These are phyloP conservation scores for Styphnolobium japonicum DNA, from an alignment of 306 rosid species.

Conservation along the genomic window DNA sequence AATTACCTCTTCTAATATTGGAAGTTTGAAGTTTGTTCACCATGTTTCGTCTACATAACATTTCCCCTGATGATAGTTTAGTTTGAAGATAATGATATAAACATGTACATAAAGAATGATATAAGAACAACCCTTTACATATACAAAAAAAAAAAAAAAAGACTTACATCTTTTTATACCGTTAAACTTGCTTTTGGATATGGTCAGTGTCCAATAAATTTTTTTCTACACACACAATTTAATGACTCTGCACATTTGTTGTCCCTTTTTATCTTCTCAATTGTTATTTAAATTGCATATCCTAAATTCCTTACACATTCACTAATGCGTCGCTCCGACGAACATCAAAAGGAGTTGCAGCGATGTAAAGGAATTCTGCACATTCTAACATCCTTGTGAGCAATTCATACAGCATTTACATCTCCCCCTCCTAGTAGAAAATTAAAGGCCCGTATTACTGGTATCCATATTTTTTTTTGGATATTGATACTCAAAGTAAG, in stretches of 20 bases:
- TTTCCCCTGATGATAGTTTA: too few relatives aligned
- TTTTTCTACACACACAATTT: neutral
- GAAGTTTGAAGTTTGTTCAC: too few relatives aligned
- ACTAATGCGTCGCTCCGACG: neutral
- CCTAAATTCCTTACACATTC: too few relatives aligned
- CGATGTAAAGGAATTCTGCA: neutral
- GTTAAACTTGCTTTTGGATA: neutral
- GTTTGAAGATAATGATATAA: too few relatives aligned
- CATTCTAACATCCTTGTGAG: slow-evolving; percentile 3
- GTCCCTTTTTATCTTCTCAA: neutral
- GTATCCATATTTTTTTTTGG: too few relatives aligned
- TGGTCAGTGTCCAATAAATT: neutral
- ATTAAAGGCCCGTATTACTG: too few relatives aligned
- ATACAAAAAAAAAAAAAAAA: too few relatives aligned
- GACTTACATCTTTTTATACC: neutral
- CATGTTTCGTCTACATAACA: too few relatives aligned
- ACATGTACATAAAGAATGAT: too few relatives aligned
- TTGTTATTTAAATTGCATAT: neutral
- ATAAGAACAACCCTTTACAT: neutral
- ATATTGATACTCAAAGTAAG: too few relatives aligned
- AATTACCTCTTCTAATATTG: too few relatives aligned
- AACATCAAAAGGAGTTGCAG: neutral
- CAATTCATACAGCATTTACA: neutral
- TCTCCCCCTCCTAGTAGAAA: too few relatives aligned
- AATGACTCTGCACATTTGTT: neutral